A percentile compares a stretch with the other conserved stretches of the same genome.
These are phyloP conservation scores for Moringa oleifera DNA, from an alignment of 345 rosid genomes.

Conservation along the genomic window DNA sequence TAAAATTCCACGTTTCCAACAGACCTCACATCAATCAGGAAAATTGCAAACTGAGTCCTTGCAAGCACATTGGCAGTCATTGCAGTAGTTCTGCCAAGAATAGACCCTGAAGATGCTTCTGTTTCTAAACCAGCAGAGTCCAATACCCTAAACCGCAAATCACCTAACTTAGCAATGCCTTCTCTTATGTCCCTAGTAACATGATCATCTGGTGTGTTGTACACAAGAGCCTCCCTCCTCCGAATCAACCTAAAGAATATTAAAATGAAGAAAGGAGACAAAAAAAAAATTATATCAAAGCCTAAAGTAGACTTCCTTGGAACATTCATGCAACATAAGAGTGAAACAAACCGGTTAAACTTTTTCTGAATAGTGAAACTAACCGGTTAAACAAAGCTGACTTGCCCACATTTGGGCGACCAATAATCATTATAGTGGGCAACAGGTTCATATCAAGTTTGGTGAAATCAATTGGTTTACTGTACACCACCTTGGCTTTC, in stretches of 20 bases:
- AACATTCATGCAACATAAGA: neutral
- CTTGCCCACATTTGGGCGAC: slow-evolving; percentile 95
- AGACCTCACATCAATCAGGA: slow-evolving; percentile 79
- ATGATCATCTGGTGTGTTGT: slow-evolving; percentile 89
- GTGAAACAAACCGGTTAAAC: too few species aligned
- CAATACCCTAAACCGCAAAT: slow-evolving; percentile 74
- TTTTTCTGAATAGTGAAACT: slow-evolving; percentile 14
- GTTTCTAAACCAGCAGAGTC: slow-evolving; percentile 98
- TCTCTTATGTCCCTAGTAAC: slow-evolving; percentile 92
- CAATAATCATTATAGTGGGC: slow-evolving; percentile 82
- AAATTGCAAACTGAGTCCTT: slow-evolving; percentile 73
- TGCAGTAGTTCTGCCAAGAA: slow-evolving; percentile 73
- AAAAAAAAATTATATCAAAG: neutral
- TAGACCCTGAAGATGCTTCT: slow-evolving; percentile 80
- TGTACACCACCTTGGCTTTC: slow-evolving; percentile 23
- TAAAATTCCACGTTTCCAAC: slow-evolving; percentile 5
- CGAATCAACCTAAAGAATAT: slow-evolving; percentile 57
- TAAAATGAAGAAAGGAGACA: neutral
- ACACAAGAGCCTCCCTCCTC: slow-evolving; percentile 92
- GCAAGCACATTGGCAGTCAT: slow-evolving; percentile 84
- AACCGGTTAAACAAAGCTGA: slow-evolving; percentile 91
- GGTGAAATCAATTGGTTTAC: slow-evolving; percentile 67
- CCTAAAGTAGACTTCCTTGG: too few species aligned
- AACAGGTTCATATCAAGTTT: slow-evolving; percentile 50
- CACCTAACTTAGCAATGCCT: slow-evolving; percentile 86